These are phyloP conservation scores for Cynara cardunculus DNA, from an alignment of 129 eudicot genomes.

Conservation along the genomic window DNA sequence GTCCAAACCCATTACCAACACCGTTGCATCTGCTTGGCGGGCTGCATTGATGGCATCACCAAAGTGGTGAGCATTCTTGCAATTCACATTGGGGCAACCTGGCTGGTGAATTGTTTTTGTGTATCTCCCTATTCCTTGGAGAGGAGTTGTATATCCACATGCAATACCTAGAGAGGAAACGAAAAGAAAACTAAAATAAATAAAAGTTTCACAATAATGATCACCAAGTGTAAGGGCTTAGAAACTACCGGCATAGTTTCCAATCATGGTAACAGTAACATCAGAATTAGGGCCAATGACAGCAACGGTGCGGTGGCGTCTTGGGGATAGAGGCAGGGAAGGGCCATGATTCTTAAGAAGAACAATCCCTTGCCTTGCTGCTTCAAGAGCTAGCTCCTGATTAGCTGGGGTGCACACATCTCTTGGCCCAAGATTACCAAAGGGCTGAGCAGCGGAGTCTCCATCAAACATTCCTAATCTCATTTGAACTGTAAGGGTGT, in stretches of 20 bases:
- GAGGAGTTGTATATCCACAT: slow-evolving; percentile 71
- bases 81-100: slow-evolving; percentile 64
- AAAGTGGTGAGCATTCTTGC: slow-evolving; percentile 41
- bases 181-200: background rate
- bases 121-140: slow-evolving; percentile 70
- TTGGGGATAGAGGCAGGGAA: slow-evolving; percentile 62
- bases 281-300: slow-evolving; percentile 91
- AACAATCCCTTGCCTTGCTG: slow-evolving; percentile 92
- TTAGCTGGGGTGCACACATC: slow-evolving; percentile 77
- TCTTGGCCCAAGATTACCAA: slow-evolving; percentile 64
- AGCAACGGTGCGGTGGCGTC: slow-evolving; percentile 60
- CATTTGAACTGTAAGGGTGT: slow-evolving; percentile 75
- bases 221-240: background rate
- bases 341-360: slow-evolving; percentile 70
- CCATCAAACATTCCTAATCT: slow-evolving; percentile 95
- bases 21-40: slow-evolving; percentile 66
- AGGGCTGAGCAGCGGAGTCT: slow-evolving; percentile 56
- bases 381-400: slow-evolving; percentile 75
- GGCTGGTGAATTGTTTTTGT: slow-evolving; percentile 46
- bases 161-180: slow-evolving; percentile 38
- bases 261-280: slow-evolving; percentile 81
- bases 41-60: slow-evolving; percentile 67
- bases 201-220: background rate
- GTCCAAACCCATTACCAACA: slow-evolving; percentile 73
- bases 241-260: slow-evolving; percentile 80